These are phyloP conservation scores for Emergomyces pasteurianus DNA, from an alignment of 2,329 filamentous ascomycete genomes.

Conservation along the genomic window DNA sequence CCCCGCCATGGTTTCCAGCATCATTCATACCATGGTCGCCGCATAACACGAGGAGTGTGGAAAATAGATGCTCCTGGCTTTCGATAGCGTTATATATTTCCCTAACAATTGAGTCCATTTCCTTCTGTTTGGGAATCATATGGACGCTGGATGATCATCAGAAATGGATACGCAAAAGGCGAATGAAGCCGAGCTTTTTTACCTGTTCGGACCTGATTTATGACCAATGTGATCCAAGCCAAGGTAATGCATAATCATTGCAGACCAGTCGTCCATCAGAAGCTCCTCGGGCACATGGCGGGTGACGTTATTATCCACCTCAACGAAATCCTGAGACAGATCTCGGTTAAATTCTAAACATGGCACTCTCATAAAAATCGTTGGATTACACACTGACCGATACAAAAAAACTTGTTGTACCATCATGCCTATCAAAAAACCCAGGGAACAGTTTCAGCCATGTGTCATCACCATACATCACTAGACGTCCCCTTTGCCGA, in stretches of 20 bases:
- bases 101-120: constrained; percentile 80
- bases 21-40: constrained; percentile 99
- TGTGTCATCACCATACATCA: constrained; percentile 97
- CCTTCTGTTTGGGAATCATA: constrained; percentile 83
- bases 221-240: constrained; percentile 96
- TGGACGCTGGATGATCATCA: constrained; percentile 49
- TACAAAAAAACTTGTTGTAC: constrained; percentile 96
- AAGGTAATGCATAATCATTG: constrained; percentile 88
- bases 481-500: constrained; percentile 55
- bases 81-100: constrained; percentile 67
- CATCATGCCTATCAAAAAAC: constrained; percentile 76
- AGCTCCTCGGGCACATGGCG: constrained; percentile 74
- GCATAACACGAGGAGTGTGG: constrained; percentile 72
- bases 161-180: neutral
- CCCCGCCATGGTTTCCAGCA: constrained; percentile 91
- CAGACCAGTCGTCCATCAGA: constrained; percentile 69
- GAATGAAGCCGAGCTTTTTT: constrained; percentile 7
- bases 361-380: neutral
- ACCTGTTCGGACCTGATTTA: constrained; percentile 81
- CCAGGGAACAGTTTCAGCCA: constrained; percentile 94
- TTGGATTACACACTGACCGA: constrained; percentile 50
- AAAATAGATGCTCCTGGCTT: constrained; percentile 55
- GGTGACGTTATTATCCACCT: constrained; percentile 96
- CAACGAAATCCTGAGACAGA: constrained; percentile 67
- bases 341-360: constrained; percentile 7